Percentiles rank a stretch among this genome's conserved stretches.
Conservation (phyloP, 192 early-diverging fungal species). For the Diversispora epigaea region DNA sequence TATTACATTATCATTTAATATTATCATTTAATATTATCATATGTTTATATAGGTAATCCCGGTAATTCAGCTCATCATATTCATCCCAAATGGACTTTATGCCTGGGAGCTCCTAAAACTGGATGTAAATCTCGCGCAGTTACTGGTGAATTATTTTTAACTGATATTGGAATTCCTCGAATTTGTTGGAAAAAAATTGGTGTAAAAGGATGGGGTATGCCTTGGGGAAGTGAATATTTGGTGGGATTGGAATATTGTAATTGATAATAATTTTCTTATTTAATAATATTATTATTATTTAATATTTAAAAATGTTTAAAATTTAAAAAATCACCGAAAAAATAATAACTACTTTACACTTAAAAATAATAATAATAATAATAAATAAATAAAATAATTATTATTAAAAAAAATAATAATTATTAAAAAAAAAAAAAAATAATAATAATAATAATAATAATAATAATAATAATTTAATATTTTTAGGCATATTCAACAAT, state of each 20-base stretch:
- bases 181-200: slow-evolving; percentile 58
- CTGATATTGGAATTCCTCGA: slow-evolving; percentile 73
- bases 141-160: slow-evolving; percentile 72
- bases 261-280: too few relatives aligned
- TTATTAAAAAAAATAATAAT: too few relatives aligned
- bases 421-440: too few relatives aligned
- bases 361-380: too few relatives aligned
- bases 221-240: slow-evolving; percentile 63
- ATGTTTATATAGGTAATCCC: slow-evolving; percentile 46
- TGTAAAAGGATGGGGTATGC: slow-evolving; percentile 53
- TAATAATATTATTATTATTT: too few relatives aligned
- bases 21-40: too few relatives aligned
- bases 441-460: too few relatives aligned
- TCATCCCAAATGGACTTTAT: slow-evolving; percentile 73
- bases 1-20: background rate
- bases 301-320: too few relatives aligned
- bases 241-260: slow-evolving; percentile 58
- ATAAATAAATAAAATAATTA: too few relatives aligned
- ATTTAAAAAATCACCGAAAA: too few relatives aligned
- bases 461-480: too few relatives aligned
- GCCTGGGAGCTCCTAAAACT: slow-evolving; percentile 69
- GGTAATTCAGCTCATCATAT: slow-evolving; percentile 56
- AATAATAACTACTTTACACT: too few relatives aligned
- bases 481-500: slow-evolving; percentile 65
- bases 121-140: slow-evolving; percentile 57